Conservation (phyloP, 345 rosid genomes). For the Euphorbia pulcherrima region DNA sequence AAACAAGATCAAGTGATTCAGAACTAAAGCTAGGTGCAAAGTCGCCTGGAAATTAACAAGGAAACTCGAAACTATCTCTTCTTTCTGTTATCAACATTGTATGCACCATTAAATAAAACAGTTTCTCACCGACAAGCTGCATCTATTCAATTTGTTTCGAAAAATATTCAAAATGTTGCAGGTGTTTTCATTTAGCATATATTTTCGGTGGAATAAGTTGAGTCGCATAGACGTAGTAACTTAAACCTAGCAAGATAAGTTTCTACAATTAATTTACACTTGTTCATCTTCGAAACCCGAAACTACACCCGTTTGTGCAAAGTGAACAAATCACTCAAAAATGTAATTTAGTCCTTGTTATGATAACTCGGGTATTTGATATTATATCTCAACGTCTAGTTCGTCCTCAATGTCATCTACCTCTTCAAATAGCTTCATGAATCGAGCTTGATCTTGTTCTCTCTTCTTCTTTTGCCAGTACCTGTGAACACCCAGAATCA, state of each 20-base stretch:
- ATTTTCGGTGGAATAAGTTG: background rate
- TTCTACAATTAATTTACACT: background rate
- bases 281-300: background rate
- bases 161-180: background rate
- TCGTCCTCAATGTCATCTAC: slow-evolving; percentile 86
- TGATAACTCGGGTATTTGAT: slow-evolving; percentile 19
- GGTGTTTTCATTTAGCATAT: background rate
- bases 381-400: slow-evolving; percentile 40
- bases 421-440: slow-evolving; percentile 82
- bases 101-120: background rate
- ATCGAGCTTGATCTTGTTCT: slow-evolving; percentile 83
- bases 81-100: background rate
- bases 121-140: background rate
- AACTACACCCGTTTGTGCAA: background rate
- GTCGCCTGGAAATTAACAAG: background rate
- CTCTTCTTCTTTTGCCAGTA: slow-evolving; percentile 72
- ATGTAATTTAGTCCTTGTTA: no score
- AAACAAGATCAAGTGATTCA: slow-evolving; percentile 4
- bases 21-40: background rate
- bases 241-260: background rate
- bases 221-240: background rate
- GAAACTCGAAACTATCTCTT: no score
- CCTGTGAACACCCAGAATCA: slow-evolving; percentile 39
- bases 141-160: background rate
- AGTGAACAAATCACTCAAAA: background rate